A percentile compares a stretch with the other conserved stretches of the same genome.
These are phyloP conservation scores for Fallopia convolvulus DNA, from an alignment of 148 eudicot species.

Conservation along the genomic window DNA sequence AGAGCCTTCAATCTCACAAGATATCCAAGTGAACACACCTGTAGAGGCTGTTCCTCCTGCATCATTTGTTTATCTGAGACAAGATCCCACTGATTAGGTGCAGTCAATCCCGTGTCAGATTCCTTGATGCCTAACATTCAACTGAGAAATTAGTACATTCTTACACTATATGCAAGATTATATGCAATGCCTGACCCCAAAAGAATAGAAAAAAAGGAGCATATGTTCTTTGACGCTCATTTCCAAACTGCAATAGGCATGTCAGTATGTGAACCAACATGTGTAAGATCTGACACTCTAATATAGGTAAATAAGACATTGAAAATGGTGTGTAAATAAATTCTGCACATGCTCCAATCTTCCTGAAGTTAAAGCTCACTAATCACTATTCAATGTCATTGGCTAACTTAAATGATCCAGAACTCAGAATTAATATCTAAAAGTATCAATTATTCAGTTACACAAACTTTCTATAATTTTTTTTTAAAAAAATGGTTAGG, in stretches of 20 bases:
- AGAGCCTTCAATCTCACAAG: not conserved
- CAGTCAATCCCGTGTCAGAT: slow-evolving; percentile 95
- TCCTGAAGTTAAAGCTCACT: not conserved
- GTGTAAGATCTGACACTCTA: not conserved
- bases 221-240: not conserved
- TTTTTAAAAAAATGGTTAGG: not conserved
- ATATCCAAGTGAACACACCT: slow-evolving; percentile 34
- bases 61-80: slow-evolving; percentile 99
- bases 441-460: not conserved
- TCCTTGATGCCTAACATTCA: slow-evolving; percentile 73
- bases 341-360: not conserved
- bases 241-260: not conserved
- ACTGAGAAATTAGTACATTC: not conserved
- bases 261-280: not conserved
- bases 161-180: not conserved
- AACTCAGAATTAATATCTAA: not conserved
- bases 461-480: not conserved
- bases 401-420: not conserved
- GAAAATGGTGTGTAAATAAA: not conserved
- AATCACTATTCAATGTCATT: not conserved
- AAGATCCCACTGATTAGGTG: slow-evolving; percentile 98
- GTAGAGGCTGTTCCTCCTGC: slow-evolving; percentile 99
- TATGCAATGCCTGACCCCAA: not conserved
- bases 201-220: not conserved
- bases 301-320: not conserved